These are phyloP conservation scores for Colletotrichum higginsianum DNA, from an alignment of 2,329 filamentous ascomycete species.

Conservation along the genomic window DNA sequence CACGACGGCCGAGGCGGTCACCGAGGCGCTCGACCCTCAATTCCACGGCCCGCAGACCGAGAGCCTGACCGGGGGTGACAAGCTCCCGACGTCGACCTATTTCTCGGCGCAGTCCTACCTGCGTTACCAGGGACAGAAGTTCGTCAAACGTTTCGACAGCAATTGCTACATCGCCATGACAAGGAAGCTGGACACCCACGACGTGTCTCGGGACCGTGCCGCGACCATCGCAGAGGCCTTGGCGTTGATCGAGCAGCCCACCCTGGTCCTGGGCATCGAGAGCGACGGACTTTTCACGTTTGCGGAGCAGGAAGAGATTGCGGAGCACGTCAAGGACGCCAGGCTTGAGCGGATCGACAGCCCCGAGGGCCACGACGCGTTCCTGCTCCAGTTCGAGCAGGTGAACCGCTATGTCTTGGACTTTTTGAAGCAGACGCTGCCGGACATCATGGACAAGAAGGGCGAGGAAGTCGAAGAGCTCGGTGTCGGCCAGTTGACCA, in stretches of 20 bases:
- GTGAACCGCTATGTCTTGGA: slow-evolving; percentile 89
- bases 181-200: slow-evolving; percentile 96
- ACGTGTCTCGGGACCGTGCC: slow-evolving; percentile 86
- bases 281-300: slow-evolving; percentile 97
- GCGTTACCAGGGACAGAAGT: slow-evolving; percentile 96
- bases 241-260: slow-evolving; percentile 87
- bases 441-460: slow-evolving; percentile 86
- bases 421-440: slow-evolving; percentile 86
- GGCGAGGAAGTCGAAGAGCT: slow-evolving; percentile 61
- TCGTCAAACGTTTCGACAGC: slow-evolving; percentile 96
- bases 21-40: slow-evolving; percentile 70
- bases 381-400: slow-evolving; percentile 96
- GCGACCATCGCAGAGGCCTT: slow-evolving; percentile 80
- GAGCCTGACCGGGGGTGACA: slow-evolving; percentile 66
- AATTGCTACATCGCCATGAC: slow-evolving; percentile 99
- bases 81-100: slow-evolving; percentile 79
- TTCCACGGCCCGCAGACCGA: slow-evolving; percentile 74
- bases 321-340: slow-evolving; percentile 83
- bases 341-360: slow-evolving; percentile 90
- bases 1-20: slow-evolving; percentile 49
- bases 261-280: slow-evolving; percentile 93
- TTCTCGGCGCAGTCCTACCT: slow-evolving; percentile 99
- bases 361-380: slow-evolving; percentile 96
- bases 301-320: slow-evolving; percentile 94
- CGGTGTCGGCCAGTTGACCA: slow-evolving; percentile 76